These are phyloP conservation scores for Chionographis japonica DNA, from an alignment of 106 monocot species.

Conservation along the genomic window DNA sequence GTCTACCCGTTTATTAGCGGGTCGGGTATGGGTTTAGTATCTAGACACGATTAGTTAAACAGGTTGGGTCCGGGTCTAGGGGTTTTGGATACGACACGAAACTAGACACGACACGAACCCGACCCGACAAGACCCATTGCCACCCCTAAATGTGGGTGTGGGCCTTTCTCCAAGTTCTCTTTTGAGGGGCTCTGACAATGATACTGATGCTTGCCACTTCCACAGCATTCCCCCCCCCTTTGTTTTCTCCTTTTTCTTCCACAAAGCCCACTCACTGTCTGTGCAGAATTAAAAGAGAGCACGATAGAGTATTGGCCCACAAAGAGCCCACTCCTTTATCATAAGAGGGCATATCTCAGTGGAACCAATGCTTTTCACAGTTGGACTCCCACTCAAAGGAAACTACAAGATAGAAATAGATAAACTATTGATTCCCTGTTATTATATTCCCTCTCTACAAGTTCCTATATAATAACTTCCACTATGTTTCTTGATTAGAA, in stretches of 20 bases:
- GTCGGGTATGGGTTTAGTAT: background rate
- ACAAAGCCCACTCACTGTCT: constrained; percentile 13
- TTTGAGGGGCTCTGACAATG: constrained; percentile 14
- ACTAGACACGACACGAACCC: no score
- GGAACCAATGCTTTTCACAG: constrained; percentile 1
- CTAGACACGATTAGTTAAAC: no score
- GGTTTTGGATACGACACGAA: no score
- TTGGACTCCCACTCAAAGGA: background rate
- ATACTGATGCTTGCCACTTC: constrained; percentile 27
- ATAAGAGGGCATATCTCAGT: background rate
- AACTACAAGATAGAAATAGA: background rate
- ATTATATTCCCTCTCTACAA: no score
- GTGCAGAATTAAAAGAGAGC: constrained; percentile 3
- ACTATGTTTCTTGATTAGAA: no score
- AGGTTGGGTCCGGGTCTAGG: no score
- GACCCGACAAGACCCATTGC: no score
- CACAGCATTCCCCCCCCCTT: background rate
- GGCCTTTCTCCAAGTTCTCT: background rate
- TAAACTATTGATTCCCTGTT: background rate
- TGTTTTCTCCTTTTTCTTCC: background rate
- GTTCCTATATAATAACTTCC: no score
- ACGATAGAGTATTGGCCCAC: background rate
- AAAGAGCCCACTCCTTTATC: background rate
- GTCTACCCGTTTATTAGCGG: background rate
- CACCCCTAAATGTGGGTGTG: background rate